These are phyloP conservation scores for Lasiosphaeria hispida DNA, from an alignment of 495 filamentous ascomycete genomes.

Conservation along the genomic window DNA sequence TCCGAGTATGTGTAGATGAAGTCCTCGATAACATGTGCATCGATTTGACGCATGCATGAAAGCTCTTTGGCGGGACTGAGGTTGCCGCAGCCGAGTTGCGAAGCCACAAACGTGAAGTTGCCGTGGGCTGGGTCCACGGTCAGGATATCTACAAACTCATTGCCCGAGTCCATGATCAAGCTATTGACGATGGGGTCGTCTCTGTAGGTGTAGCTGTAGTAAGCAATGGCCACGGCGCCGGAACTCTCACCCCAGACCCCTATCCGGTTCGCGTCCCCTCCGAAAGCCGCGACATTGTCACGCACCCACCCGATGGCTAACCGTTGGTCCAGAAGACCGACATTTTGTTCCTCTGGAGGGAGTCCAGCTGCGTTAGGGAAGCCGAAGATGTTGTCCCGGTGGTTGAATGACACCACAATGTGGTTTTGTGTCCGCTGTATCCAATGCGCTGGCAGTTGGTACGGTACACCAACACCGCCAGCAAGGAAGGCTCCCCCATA, in stretches of 20 bases:
- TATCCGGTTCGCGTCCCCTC: constrained; percentile 52
- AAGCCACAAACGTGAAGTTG: constrained; percentile 32
- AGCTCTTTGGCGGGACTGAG: constrained; percentile 39
- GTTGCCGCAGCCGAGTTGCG: constrained; percentile 22
- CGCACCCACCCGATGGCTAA: constrained; percentile 55
- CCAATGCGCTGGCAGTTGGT: constrained; percentile 32
- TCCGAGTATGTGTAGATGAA: constrained; percentile 15
- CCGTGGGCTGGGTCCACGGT: constrained; percentile 38
- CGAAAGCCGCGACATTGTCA: constrained; percentile 55
- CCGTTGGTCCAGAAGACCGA: constrained; percentile 60
- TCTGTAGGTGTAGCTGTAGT: constrained; percentile 49
- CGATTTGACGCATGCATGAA: constrained; percentile 44
- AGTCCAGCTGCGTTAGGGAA: constrained; percentile 40
- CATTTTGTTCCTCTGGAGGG: constrained; percentile 39
- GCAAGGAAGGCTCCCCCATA: constrained; percentile 25
- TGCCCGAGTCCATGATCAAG: constrained; percentile 55
- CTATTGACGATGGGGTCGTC: constrained; percentile 44
- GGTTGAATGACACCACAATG: constrained; percentile 61
- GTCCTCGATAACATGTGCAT: constrained; percentile 31
- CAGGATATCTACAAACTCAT: constrained; percentile 39
- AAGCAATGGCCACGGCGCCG: constrained; percentile 49
- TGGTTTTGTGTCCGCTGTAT: constrained; percentile 34
- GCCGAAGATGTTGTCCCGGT: constrained; percentile 62
- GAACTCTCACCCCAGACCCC: constrained; percentile 53
- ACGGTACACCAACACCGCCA: background rate